Percentiles rank a stretch among this genome's conserved stretches.
Conservation (phyloP, 2,329 filamentous ascomycete species). For the Diaporthe eres region DNA sequence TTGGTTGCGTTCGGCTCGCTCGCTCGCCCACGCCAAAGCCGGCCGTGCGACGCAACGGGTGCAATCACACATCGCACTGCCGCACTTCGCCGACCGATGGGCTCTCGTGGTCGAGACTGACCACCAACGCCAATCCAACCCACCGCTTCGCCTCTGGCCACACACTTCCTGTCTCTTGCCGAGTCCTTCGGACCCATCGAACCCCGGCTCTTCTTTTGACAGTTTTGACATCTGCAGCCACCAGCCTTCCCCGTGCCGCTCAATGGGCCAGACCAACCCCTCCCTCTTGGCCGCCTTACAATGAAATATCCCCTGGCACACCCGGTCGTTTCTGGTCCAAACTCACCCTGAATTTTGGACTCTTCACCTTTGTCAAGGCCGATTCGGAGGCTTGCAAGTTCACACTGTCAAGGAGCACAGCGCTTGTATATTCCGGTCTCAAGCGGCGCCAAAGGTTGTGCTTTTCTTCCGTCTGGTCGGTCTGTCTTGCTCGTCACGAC, state of each 20-base stretch:
- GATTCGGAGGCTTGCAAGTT: neutral
- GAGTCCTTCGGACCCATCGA: slow-evolving; percentile 27
- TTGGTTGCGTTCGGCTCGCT: slow-evolving; percentile 30
- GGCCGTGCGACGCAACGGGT: slow-evolving; percentile 37
- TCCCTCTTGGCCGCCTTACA: slow-evolving; percentile 23
- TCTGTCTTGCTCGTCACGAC: neutral
- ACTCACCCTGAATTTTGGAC: neutral
- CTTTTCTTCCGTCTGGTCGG: neutral
- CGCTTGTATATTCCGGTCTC: neutral
- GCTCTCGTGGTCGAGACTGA: slow-evolving; percentile 28
- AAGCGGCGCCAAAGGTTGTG: neutral
- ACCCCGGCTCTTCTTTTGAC: slow-evolving; percentile 35
- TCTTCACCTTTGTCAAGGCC: neutral
- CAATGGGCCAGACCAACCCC: slow-evolving; percentile 30
- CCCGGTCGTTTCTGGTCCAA: neutral
- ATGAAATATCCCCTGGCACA: slow-evolving; percentile 20
- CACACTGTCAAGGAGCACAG: neutral
- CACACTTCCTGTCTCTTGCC: slow-evolving; percentile 18
- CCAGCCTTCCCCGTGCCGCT: slow-evolving; percentile 34
- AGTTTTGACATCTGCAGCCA: slow-evolving; percentile 43
- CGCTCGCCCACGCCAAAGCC: slow-evolving; percentile 25
- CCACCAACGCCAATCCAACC: slow-evolving; percentile 28
- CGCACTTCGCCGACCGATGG: slow-evolving; percentile 33
- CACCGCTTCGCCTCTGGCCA: neutral
- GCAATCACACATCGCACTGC: slow-evolving; percentile 34